Evolutionary conservation across 129 eudicot genomes (phyloP), one percentile per base, ranked within the genome.

Genomic region (Flaveria robusta): DNA sequence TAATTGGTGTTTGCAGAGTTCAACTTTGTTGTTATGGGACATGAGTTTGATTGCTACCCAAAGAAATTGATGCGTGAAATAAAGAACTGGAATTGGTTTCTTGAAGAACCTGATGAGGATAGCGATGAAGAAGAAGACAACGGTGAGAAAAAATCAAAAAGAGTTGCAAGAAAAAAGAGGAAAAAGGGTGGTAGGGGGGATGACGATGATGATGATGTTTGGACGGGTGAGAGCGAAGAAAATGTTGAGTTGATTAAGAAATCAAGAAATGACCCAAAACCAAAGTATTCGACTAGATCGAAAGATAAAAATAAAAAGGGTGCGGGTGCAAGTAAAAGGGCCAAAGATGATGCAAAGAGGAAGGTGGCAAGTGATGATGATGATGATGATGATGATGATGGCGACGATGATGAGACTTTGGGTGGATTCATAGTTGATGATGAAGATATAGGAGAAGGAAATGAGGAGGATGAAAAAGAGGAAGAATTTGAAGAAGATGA

Each of bases 341-440:
- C 9, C 16, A 66, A 68, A 70, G 66, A 55, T 18, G 27, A 16
- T 14, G 42, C 71, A 46, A 51, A 29, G 14, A 66, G 46, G 50
- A n/a, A 68, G n/a, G 56, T 78, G 4, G 29, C 11, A 76, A 83
- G 49, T 1, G 85, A 86, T 1, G 86, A 77, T 34, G 89, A 79
- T 3, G 87, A 52, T 0, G 84, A 81, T 0, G 89, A 80, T 3
- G 96, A 83, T 2, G 90, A 87, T 16, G 86, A 80, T 3, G 91
- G 80, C 5, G 86, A 46, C 2, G 86, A 77, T 16, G 94, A 90
- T 70, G 88, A 90, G 51, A 92, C 87, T 0, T 77, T 92, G 65
- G 97, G 97, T 67, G 96, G 97, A 5, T 92, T 92, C 68, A 86
- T 89, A 56, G 91, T 88, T 8, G 92, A 86, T 15, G 90, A 88